A percentile compares a stretch with the other conserved stretches of the same genome.
These are phyloP conservation scores for Alliaria petiolata DNA, from an alignment of 345 rosid species.

Conservation along the genomic window DNA sequence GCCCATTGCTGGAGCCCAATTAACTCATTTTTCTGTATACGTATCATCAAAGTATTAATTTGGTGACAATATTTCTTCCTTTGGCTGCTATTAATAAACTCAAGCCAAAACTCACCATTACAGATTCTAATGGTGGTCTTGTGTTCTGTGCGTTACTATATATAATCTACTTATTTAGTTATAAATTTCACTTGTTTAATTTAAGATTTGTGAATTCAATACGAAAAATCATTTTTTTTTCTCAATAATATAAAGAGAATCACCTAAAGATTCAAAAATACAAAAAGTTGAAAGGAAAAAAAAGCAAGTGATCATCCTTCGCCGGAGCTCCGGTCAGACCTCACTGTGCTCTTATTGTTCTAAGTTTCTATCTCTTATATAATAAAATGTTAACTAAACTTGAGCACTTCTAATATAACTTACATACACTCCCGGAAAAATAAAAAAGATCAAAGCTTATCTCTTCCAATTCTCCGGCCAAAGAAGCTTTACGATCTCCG, in stretches of 20 bases:
- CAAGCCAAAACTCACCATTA: too few relatives aligned
- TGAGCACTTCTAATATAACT: neutral
- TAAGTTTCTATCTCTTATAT: neutral
- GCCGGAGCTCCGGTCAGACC: neutral
- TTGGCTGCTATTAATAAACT: too few relatives aligned
- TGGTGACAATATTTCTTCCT: too few relatives aligned
- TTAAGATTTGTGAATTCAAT: neutral
- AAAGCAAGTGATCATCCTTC: neutral
- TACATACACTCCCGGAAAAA: neutral
- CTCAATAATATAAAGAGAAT: neutral
- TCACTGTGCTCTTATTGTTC: conserved; percentile 3
- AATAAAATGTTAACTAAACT: neutral
- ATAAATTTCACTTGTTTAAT: neutral
- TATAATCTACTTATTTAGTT: too few relatives aligned
- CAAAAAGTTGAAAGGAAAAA: neutral
- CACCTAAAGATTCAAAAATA: neutral
- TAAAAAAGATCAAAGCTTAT: neutral
- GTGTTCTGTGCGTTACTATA: too few relatives aligned
- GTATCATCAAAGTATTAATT: too few relatives aligned
- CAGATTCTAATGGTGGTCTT: too few relatives aligned
- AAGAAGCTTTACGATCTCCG: neutral
- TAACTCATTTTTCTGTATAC: too few relatives aligned
- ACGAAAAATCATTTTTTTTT: neutral
- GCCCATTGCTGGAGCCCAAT: too few relatives aligned
- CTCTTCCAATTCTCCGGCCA: neutral